Evolutionary conservation across 257 asterid genomes (phyloP), one percentile per base, ranked within the genome.

Genomic region (Fraxinus pennsylvanica): DNA sequence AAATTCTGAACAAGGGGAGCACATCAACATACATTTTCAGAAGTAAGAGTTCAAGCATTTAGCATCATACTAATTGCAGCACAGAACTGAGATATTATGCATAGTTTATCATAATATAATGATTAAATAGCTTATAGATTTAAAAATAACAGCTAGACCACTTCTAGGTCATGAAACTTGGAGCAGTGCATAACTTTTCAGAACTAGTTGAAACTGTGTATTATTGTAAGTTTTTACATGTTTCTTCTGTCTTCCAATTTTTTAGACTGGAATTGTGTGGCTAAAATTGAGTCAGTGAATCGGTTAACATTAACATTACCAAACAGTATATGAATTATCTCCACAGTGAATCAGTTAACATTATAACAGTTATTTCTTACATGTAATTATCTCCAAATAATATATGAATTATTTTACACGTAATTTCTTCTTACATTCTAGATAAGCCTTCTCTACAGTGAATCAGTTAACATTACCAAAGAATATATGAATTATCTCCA

Each of bases 1-100:
- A 76, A 70, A 73, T 41, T 29, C 6, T 68, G 10, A 59, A 21
- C 66, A 67, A 79, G 0, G 21, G 69, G 73, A 47, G 61, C 50
- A 52, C 81, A 63, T 50, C 33, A 71, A n/a, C 22, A 70, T 74
- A 22, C 3, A 17, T 21, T 9, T 8, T 66, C 10, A 19, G 67
- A 50, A 50, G 82, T 54, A 54, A 54, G 66, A 19, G 27, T 57
- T 57, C 27, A 57, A 57, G 66, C 66, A 19, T 57, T 57, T 57
- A n/a, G 29, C 25, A 47, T 47, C 29, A 57, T 54, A 17, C 66
- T 57, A n/a, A n/a, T n/a, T 57, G 66, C 10, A 17, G 27, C 21
- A 57, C 29, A 57, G 12, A 57, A 57, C 29, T 6, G 12, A 57
- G 66, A 47, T 47, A n/a, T 3, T 15, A 47, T 47, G 21, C 21